Base-by-base conservation (phyloP, 148 eudicot species). In the Bassia scoparia region DNA sequence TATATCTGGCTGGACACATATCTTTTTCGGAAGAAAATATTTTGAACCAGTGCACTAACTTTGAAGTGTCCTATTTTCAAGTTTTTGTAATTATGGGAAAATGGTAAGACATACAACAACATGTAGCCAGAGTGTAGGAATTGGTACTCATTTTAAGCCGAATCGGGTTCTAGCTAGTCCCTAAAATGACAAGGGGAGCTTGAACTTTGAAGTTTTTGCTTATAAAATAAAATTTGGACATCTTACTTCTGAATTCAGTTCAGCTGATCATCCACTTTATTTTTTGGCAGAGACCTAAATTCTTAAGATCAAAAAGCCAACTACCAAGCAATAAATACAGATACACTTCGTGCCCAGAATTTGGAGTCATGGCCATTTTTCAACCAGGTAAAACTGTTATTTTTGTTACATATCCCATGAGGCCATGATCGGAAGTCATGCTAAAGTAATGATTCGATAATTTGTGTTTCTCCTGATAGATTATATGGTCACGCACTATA, bases 281-380 rank as follows among this genome's bases (percentile, higher is more conserved):
- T 78, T 54, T 62, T 30, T 82, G 23, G 46, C 85, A 92, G 97
- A 89, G 96, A 70, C 96, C 96, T 18, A 92, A 92, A 69, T 69
- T 92, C 64, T 70, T 92, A 67, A 87, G 97, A 78, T 87, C 96
- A 30, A 80, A n/a, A 75, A 65, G 79, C 67, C 18, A 92, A 92
- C 81, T 92, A 84, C 72, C 97, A 92, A 83, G 97, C 89, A n/a
- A 92, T 92, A 27, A 92, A 92, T 68, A 79, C 70, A 29, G 97
- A 92, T 70, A 88, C 87, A 24, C 90, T 92, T 67, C 87, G 97
- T 60, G 97, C 97, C 26, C 97, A n/a, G 54, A 92, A 92, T 72
- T 75, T 89, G 89, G 97, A 92, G 73, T 78, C 87, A 27, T 77
- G 83, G 81, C 97, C 97, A 2, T 89, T 88, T 81, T 92, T 92